Conservation (phyloP, 352 stramenopile genomes). For the Phytophthora niederhauseri region DNA sequence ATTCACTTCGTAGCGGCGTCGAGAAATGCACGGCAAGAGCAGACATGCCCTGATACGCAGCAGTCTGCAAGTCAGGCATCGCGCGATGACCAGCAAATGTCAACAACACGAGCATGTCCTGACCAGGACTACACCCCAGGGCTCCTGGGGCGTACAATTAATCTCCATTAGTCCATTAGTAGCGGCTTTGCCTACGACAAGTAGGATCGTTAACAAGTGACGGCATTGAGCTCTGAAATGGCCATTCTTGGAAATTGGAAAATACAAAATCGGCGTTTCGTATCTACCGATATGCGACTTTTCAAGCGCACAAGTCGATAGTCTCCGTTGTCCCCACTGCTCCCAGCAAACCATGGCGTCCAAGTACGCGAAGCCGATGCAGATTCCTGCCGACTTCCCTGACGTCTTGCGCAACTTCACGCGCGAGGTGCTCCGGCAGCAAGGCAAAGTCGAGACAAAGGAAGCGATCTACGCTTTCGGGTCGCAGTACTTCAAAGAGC, state of each 20-base stretch:
- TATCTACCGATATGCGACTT: slow-evolving; percentile 23
- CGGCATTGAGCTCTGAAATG: neutral
- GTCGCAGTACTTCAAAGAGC: slow-evolving; percentile 71
- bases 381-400: slow-evolving; percentile 74
- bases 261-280: slow-evolving; percentile 14
- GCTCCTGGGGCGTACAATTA: too few relatives aligned
- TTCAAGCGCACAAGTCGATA: slow-evolving; percentile 10
- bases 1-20: neutral
- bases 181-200: neutral
- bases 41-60: slow-evolving; percentile 17
- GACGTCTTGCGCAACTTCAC: slow-evolving; percentile 79
- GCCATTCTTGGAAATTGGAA: neutral
- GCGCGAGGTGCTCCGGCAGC: slow-evolving; percentile 82
- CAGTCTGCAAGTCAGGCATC: slow-evolving; percentile 21
- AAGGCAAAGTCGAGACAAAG: slow-evolving; percentile 81
- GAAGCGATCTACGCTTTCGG: slow-evolving; percentile 84
- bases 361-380: slow-evolving; percentile 85
- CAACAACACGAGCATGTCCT: slow-evolving; percentile 9
- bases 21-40: slow-evolving; percentile 23
- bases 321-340: neutral
- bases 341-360: slow-evolving; percentile 62
- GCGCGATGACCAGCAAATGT: slow-evolving; percentile 11
- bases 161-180: slow-evolving; percentile 9
- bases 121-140: too few relatives aligned
- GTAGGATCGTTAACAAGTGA: neutral